phyloP scores from a whole-genome alignment of 495 filamentous ascomycete genomes.

The Clavariopsis aquatica region DNA sequence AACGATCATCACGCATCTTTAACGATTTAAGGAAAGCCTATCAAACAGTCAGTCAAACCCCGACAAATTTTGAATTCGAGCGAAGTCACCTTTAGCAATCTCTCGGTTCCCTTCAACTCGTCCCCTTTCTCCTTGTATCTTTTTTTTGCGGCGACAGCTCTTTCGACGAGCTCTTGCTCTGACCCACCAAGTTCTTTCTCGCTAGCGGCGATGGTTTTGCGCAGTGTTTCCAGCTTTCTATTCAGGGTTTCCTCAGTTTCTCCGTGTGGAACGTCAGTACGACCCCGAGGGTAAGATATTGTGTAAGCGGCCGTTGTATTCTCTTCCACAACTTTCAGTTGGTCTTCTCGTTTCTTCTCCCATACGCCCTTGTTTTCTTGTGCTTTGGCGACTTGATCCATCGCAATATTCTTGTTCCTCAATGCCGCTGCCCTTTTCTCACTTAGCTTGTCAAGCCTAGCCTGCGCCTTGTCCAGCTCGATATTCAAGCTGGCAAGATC shows the following conservation, averaged over 20 bases:
- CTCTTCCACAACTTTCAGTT: constrained; percentile 51
- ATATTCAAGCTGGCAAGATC: constrained; percentile 48
- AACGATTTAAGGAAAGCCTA: constrained; percentile 66
- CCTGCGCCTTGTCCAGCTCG: constrained; percentile 58
- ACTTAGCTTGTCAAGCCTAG: constrained; percentile 54
- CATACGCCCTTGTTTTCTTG: constrained; percentile 52
- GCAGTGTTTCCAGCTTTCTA: constrained; percentile 61
- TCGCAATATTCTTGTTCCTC: constrained; percentile 65
- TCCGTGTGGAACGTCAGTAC: constrained; percentile 68
- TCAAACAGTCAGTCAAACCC: constrained; percentile 26
- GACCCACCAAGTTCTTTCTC: constrained; percentile 51
- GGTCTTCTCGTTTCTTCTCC: constrained; percentile 52
- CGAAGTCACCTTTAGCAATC: constrained; percentile 54
- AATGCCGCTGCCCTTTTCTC: constrained; percentile 58
- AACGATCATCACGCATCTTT: constrained; percentile 69
- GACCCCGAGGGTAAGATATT: constrained; percentile 49
- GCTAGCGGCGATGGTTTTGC: constrained; percentile 55
- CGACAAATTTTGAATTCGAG: neutral
- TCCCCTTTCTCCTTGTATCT: constrained; percentile 50
- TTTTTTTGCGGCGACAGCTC: constrained; percentile 49
- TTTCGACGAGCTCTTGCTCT: constrained; percentile 36
- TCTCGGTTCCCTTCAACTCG: constrained; percentile 50
- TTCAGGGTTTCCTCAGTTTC: constrained; percentile 66
- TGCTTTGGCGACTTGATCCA: constrained; percentile 54
- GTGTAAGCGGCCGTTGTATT: constrained; percentile 59